These are phyloP conservation scores for Neurospora cerealis DNA, from an alignment of 495 filamentous ascomycete species.

Conservation along the genomic window DNA sequence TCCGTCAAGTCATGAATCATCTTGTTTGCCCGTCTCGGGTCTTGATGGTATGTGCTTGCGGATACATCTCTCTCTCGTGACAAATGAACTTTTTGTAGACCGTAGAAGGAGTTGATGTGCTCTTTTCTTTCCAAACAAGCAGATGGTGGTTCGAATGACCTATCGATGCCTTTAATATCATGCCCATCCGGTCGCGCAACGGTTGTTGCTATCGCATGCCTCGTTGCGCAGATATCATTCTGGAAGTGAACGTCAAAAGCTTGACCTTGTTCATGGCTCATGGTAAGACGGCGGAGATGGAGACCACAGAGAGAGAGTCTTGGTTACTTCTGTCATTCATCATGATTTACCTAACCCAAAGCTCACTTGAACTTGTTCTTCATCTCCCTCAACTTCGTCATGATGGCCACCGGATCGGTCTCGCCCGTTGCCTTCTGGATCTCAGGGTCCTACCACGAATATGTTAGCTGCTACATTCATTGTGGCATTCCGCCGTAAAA, in stretches of 20 bases:
- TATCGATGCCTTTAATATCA: no score
- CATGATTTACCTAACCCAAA: background rate
- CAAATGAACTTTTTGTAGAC: background rate
- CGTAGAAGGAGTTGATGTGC: background rate
- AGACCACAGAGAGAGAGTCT: background rate
- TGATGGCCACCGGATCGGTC: conserved; percentile 75
- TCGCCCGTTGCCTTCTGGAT: conserved; percentile 79
- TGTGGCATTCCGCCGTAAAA: background rate
- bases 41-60: conserved; percentile 9
- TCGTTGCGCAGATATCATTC: no score
- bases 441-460: conserved; percentile 54
- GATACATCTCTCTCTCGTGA: background rate
- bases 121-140: background rate
- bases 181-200: no score
- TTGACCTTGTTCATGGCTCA: no score
- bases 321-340: background rate
- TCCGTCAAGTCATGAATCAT: conserved; percentile 15
- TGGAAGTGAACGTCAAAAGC: no score
- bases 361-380: conserved; percentile 77
- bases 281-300: no score
- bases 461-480: background rate
- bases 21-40: conserved; percentile 5
- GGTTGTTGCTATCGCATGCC: no score
- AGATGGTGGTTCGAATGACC: background rate
- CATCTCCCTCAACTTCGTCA: conserved; percentile 79